These are phyloP conservation scores for Fusarium mexicanum DNA, from an alignment of 2,329 filamentous ascomycete genomes.

Conservation along the genomic window DNA sequence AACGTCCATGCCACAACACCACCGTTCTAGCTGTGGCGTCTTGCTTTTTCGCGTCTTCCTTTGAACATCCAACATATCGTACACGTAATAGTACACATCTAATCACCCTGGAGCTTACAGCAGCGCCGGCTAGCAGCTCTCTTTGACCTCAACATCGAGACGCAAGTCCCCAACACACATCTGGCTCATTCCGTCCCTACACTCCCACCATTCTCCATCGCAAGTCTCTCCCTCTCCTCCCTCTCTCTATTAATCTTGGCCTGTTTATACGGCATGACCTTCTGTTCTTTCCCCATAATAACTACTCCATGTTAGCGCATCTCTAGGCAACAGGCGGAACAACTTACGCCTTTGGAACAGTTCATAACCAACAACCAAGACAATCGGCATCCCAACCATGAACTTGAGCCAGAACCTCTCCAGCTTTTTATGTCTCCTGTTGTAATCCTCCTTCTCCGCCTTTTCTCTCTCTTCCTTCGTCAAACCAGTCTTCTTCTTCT, in stretches of 20 bases:
- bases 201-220: background rate
- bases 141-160: background rate
- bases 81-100: background rate
- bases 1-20: background rate
- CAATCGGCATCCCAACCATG: conserved; percentile 63
- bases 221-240: background rate
- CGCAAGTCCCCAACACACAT: background rate
- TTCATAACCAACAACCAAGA: conserved; percentile 65
- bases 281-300: conserved; percentile 45
- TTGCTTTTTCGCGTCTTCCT: background rate
- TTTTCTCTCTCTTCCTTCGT: conserved; percentile 30
- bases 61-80: background rate
- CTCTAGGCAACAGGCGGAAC: rapidly evolving
- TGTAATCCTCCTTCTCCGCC: conserved; percentile 49
- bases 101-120: background rate
- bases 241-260: conserved; percentile 5
- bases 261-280: conserved; percentile 29
- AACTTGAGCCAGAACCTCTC: conserved; percentile 57
- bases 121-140: background rate
- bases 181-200: background rate
- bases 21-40: background rate
- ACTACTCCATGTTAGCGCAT: conserved; percentile 35
- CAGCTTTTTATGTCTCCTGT: conserved; percentile 55
- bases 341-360: conserved; percentile 61
- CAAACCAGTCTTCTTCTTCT: background rate